A percentile compares a stretch with the other conserved stretches of the same genome.
phyloP scores from a whole-genome alignment of 1,139 yeast species.

The Saccharomyces hybrid region DNA sequence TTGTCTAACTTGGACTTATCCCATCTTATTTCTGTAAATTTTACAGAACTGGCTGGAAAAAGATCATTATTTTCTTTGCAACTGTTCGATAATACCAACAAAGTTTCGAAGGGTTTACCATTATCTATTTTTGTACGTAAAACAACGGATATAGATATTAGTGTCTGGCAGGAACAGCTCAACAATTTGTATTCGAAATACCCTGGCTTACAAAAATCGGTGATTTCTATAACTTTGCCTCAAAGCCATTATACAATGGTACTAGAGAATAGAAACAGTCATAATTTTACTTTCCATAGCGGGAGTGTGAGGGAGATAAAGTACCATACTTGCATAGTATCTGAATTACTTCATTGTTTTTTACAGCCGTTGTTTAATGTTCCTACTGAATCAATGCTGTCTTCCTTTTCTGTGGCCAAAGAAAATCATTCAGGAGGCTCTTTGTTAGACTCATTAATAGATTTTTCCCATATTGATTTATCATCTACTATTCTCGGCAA shows the following conservation, averaged over 20 bases:
- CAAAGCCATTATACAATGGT: not conserved
- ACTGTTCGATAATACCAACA: not conserved
- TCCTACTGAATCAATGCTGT: not conserved
- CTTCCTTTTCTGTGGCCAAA: not conserved
- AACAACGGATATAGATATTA: not conserved
- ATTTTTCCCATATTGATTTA: not conserved
- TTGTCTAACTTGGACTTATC: not conserved
- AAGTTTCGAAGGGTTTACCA: not conserved
- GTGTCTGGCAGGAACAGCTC: not conserved
- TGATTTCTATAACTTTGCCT: not conserved
- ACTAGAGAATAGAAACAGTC: not conserved
- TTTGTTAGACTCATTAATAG: not conserved
- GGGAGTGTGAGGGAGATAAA: not conserved
- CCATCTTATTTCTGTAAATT: not conserved
- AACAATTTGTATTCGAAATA: not conserved
- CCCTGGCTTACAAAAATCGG: not conserved
- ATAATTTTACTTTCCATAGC: not conserved
- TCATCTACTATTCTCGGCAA: not conserved
- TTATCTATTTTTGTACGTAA: not conserved
- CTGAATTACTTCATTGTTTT: not conserved
- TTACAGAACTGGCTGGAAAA: not conserved
- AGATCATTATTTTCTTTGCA: not conserved
- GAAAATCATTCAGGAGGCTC: not conserved
- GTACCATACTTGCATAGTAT: not conserved
- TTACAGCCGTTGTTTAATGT: not conserved